A percentile compares a stretch with the other conserved stretches of the same genome.
Conservation (phyloP, 139 green algal genomes). For the Desmodesmus armatus region DNA sequence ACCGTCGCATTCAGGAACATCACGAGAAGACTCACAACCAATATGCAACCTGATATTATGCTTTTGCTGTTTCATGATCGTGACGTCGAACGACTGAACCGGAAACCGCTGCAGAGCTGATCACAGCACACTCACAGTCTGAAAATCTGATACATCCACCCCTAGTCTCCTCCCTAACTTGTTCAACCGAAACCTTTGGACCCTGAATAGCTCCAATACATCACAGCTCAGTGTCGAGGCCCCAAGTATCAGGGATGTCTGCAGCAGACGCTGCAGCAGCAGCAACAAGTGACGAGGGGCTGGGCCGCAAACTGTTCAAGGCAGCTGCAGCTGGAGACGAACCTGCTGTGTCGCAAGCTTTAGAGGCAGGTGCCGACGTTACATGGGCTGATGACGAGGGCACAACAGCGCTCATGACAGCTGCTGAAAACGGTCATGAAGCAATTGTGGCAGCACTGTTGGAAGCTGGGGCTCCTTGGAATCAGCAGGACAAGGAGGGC, state of each 20-base stretch:
- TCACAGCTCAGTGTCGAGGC: no score
- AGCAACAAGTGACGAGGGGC: neutral
- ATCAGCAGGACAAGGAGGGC: slow-evolving; percentile 74
- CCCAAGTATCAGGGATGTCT: no score
- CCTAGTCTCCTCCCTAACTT: no score
- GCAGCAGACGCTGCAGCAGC: no score
- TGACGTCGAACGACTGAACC: neutral
- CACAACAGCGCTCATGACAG: slow-evolving; percentile 61
- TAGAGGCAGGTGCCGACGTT: slow-evolving; percentile 10
- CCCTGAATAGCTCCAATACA: no score
- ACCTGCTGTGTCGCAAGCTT: neutral
- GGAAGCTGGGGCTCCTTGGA: slow-evolving; percentile 74
- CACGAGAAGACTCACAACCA: no score
- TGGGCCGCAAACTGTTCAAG: slow-evolving; percentile 14
- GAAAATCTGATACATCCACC: no score
- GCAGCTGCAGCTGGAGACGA: slow-evolving; percentile 22
- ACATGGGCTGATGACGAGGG: slow-evolving; percentile 49
- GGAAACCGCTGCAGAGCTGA: neutral
- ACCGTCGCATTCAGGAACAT: no score
- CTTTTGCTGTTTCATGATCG: no score
- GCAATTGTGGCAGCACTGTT: slow-evolving; percentile 68
- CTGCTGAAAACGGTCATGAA: slow-evolving; percentile 58
- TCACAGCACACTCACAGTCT: no score
- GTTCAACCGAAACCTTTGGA: no score
- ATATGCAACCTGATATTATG: no score